Evolutionary conservation across 176 grass and related monocot species (phyloP).

Genomic region (Carex pumila): DNA sequence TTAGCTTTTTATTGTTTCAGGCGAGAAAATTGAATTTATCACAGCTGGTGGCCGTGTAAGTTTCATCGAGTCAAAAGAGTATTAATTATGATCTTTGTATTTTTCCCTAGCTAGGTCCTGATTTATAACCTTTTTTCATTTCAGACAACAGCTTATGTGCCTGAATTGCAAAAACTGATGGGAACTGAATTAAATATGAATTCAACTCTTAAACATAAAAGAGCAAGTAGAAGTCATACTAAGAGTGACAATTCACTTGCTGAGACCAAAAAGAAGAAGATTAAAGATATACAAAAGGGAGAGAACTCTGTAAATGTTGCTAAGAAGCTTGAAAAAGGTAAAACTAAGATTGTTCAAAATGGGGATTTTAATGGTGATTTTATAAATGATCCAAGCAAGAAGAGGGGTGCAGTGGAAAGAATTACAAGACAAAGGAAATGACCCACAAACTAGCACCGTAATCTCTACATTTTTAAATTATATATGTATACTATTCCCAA

Average conservation of each 20-base stretch:
- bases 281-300: constrained; percentile 33
- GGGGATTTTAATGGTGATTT: background rate
- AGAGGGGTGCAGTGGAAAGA: background rate
- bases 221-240: constrained; percentile 18
- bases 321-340: constrained; percentile 13
- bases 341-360: background rate
- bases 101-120: background rate
- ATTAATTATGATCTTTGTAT: background rate
- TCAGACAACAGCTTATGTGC: constrained; percentile 79
- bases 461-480: background rate
- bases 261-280: constrained; percentile 7
- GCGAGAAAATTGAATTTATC: constrained; percentile 91
- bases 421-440: background rate
- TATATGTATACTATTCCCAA: background rate
- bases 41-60: constrained; percentile 89
- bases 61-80: background rate
- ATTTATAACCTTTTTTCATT: background rate
- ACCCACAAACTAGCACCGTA: background rate
- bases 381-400: constrained; percentile 13
- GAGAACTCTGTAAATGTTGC: background rate
- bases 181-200: constrained; percentile 28
- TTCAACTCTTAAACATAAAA: constrained; percentile 21
- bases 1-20: constrained; percentile 34
- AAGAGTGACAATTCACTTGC: constrained; percentile 1
- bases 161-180: constrained; percentile 62